Evolutionary conservation across 2,329 filamentous ascomycete genomes (phyloP), one percentile per base, ranked within the genome.

Genomic region (Ramichloridium luteum): DNA sequence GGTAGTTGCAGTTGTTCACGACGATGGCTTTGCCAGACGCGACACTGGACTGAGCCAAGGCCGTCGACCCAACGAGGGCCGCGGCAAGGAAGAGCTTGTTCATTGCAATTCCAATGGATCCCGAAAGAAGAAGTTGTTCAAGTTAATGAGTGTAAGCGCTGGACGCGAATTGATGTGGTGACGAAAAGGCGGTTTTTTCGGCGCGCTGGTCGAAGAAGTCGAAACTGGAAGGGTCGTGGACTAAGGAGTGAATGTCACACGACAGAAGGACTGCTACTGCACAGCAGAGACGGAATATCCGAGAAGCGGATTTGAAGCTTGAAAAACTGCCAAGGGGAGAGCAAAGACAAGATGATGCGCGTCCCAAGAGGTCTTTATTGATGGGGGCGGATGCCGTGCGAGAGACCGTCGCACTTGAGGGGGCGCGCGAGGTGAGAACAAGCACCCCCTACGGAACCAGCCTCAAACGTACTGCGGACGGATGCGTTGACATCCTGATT

Each of bases 361-460:
- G 43, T 36, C 33, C n/a, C 62, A 38, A 9, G 58, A 58, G 13
- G 59, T 60, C 43, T 65, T 63, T 20, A 41, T 32, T 18, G 18
- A 17, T 16, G 31, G 34, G 25, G 20, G 32, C 31, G 16, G 11
- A 15, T 27, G 15, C 13, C 15, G 20, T n/a, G n/a, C n/a, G n/a
- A n/a, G n/a, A n/a, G n/a, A n/a, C n/a, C n/a, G n/a, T n/a, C n/a
- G n/a, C n/a, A n/a, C n/a, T n/a, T n/a, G n/a, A n/a, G n/a, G n/a
- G n/a, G n/a, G n/a, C n/a, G n/a, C n/a, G n/a, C n/a, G n/a, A n/a
- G n/a, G n/a, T n/a, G n/a, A n/a, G n/a, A n/a, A n/a, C n/a, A n/a
- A n/a, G n/a, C n/a, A n/a, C n/a, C n/a, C n/a, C n/a, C n/a, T n/a
- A n/a, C n/a, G n/a, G n/a, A n/a, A n/a, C n/a, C n/a, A n/a, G n/a